Evolutionary conservation across 23 red algal genomes (phyloP).

Genomic region (Agarophyton chilense): DNA sequence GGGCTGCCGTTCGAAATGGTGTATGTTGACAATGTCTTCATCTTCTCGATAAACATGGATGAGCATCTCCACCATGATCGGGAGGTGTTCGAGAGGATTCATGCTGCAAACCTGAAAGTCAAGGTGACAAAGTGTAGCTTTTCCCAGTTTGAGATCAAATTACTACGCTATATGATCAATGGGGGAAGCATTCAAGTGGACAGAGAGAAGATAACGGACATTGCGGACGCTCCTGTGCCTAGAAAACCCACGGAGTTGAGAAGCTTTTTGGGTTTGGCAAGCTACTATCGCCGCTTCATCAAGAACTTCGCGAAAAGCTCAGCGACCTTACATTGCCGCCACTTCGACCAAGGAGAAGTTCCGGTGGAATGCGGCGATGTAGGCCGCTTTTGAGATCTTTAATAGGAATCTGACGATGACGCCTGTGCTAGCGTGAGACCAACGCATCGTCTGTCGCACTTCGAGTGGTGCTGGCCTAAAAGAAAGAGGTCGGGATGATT

Average conservation of each 20-base stretch:
- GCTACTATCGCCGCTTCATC: slow-evolving; percentile 36
- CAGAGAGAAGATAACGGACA: background rate
- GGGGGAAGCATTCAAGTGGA: background rate
- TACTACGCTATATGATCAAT: background rate
- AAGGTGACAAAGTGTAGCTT: slow-evolving; percentile 12
- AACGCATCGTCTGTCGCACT: background rate
- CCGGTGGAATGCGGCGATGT: no score
- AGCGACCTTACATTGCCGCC: no score
- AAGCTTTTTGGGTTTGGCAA: background rate
- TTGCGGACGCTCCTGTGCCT: background rate
- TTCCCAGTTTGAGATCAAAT: background rate
- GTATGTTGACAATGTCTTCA: background rate
- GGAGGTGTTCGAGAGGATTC: background rate
- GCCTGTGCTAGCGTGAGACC: slow-evolving; percentile 16
- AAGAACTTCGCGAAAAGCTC: slow-evolving; percentile 17
- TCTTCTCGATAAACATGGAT: slow-evolving; percentile 15
- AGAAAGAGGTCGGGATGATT: no score
- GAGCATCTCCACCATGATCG: background rate
- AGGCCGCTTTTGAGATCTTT: slow-evolving; percentile 6
- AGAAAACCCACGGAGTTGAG: background rate
- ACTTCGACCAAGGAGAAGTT: no score
- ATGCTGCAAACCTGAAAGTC: background rate
- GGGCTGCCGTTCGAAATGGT: background rate
- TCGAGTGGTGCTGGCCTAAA: no score
- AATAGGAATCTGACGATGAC: slow-evolving; percentile 17